These are phyloP conservation scores for Gautieria morchelliformis DNA, from an alignment of 768 basidiomycete species.

Conservation along the genomic window DNA sequence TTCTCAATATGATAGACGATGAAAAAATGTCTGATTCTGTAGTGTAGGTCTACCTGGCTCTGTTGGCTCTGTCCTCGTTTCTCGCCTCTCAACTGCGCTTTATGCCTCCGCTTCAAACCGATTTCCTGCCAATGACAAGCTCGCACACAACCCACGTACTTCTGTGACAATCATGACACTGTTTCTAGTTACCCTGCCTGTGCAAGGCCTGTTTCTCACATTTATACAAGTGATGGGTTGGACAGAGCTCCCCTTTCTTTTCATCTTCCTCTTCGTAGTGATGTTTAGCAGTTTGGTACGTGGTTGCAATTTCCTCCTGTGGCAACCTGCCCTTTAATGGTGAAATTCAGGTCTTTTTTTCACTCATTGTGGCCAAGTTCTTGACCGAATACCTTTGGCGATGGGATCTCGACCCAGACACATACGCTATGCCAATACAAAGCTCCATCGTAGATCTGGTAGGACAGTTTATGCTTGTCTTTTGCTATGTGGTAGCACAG, in stretches of 20 bases:
- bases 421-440: constrained; percentile 89
- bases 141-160: neutral
- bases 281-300: constrained; percentile 76
- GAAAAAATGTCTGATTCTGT: neutral
- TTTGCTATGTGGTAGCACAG: constrained; percentile 62
- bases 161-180: constrained; percentile 37
- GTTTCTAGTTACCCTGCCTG: constrained; percentile 65
- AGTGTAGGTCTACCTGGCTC: constrained; percentile 73
- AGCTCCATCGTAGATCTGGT: constrained; percentile 81
- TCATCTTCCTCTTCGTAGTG: constrained; percentile 53
- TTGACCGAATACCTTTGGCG: constrained; percentile 77
- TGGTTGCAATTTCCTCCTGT: constrained; percentile 9
- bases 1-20: neutral
- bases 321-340: too few species aligned
- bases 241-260: constrained; percentile 61
- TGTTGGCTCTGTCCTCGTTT: constrained; percentile 85
- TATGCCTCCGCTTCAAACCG: constrained; percentile 44
- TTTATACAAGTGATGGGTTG: constrained; percentile 64
- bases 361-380: constrained; percentile 53
- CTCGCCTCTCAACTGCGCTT: constrained; percentile 80
- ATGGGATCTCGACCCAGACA: constrained; percentile 73
- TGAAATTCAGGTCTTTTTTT: constrained; percentile 49
- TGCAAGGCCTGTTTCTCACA: constrained; percentile 65
- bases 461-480: constrained; percentile 71
- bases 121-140: neutral